Conservation (phyloP, 2,329 filamentous ascomycete genomes). For the Aspergillus sergii region DNA sequence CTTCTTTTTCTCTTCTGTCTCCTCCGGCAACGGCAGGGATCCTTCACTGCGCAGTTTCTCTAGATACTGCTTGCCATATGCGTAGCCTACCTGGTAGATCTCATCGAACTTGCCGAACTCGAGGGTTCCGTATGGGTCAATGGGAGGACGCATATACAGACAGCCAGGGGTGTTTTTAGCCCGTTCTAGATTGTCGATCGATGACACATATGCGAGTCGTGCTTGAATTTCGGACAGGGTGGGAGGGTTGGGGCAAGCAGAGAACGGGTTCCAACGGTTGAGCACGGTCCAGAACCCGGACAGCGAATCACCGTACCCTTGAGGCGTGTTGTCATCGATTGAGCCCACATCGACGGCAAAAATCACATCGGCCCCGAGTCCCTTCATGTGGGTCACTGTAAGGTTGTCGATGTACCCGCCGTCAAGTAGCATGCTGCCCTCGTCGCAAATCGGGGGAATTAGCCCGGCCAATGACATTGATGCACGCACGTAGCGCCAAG, state of each 20-base stretch:
- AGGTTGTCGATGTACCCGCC: constrained; percentile 97
- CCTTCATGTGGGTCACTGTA: constrained; percentile 96
- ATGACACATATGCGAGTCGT: constrained; percentile 89
- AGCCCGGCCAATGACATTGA: constrained; percentile 96
- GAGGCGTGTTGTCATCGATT: constrained; percentile 87
- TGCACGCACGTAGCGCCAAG: constrained; percentile 94
- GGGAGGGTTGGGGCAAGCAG: constrained; percentile 82
- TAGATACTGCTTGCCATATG: constrained; percentile 80
- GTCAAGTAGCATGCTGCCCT: constrained; percentile 94
- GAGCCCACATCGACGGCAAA: constrained; percentile 95
- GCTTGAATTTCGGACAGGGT: constrained; percentile 96
- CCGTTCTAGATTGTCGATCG: constrained; percentile 88
- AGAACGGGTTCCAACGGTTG: constrained; percentile 98
- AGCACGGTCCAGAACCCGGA: constrained; percentile 93
- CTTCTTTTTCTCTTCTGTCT: constrained; percentile 76
- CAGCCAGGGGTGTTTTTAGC: constrained; percentile 91
- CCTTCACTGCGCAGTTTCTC: constrained; percentile 77
- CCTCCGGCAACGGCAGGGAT: constrained; percentile 68
- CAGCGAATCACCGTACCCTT: constrained; percentile 89
- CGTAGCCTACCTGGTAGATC: constrained; percentile 87
- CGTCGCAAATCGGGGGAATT: constrained; percentile 90
- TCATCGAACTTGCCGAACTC: constrained; percentile 98
- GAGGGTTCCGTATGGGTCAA: constrained; percentile 89
- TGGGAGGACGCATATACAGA: constrained; percentile 93
- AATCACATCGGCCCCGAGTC: constrained; percentile 86